A percentile compares a stretch with the other conserved stretches of the same genome.
Evolutionary conservation across 345 rosid species (phyloP).

Genomic region (Carallia pectinifolia): DNA sequence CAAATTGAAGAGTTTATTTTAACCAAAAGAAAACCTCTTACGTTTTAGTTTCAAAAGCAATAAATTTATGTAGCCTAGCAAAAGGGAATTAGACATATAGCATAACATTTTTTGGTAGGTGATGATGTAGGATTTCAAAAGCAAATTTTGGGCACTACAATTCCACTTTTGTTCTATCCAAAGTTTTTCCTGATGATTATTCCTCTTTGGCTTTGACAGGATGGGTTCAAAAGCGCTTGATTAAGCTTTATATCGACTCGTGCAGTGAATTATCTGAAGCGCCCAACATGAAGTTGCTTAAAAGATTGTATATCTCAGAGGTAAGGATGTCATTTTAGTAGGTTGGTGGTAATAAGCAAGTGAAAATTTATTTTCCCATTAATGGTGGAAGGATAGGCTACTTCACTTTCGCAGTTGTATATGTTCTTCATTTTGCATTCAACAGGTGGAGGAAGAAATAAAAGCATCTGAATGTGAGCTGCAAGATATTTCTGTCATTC

Average conservation of each 20-base stretch:
- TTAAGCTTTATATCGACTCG: constrained; percentile 77
- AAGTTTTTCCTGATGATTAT: neutral
- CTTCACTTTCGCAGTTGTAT: constrained; percentile 4
- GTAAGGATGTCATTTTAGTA: constrained; percentile 30
- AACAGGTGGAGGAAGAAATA: constrained; percentile 91
- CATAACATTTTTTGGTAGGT: neutral
- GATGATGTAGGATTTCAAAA: neutral
- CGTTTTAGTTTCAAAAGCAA: too few relatives aligned
- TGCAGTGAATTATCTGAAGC: constrained; percentile 65
- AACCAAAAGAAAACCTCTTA: too few relatives aligned
- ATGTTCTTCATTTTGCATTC: constrained; percentile 12
- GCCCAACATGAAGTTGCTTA: constrained; percentile 79
- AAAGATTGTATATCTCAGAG: constrained; percentile 77
- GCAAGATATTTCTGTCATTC: constrained; percentile 87
- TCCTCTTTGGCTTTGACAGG: constrained; percentile 40
- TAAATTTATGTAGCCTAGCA: too few relatives aligned
- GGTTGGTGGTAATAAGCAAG: constrained; percentile 6
- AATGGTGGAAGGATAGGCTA: constrained; percentile 11
- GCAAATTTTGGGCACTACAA: neutral
- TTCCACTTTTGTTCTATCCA: neutral
- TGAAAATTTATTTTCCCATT: constrained; percentile 6
- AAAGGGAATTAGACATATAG: neutral
- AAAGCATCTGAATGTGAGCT: constrained; percentile 72
- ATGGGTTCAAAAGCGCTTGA: constrained; percentile 92
- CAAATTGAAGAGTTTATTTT: too few relatives aligned